phyloP scores from a whole-genome alignment of 257 asterid species.

The Cordia subcordata region DNA sequence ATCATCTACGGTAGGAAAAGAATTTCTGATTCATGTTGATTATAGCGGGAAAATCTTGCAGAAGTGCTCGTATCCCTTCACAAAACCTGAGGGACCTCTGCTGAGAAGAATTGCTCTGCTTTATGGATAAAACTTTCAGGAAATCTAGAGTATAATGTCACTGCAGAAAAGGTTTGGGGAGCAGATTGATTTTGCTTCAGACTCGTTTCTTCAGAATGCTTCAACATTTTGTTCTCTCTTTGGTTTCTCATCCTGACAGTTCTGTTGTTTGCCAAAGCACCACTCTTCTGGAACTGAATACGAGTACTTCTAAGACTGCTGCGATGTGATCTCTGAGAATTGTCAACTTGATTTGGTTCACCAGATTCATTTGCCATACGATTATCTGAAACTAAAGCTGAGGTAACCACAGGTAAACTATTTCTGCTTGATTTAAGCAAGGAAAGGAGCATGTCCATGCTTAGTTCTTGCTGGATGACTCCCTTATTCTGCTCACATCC shows the following conservation, averaged over 20 bases:
- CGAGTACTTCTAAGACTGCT: conserved; percentile 37
- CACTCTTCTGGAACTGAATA: conserved; percentile 38
- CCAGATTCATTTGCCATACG: conserved; percentile 36
- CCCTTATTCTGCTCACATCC: conserved; percentile 93
- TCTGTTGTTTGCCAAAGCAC: conserved; percentile 27
- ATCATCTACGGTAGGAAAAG: too few relatives aligned
- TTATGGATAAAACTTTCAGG: conserved; percentile 61
- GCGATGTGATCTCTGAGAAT: conserved; percentile 40
- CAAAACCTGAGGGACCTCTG: conserved; percentile 27
- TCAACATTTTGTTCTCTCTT: conserved; percentile 51
- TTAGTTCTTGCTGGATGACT: conserved; percentile 91
- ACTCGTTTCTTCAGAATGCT: conserved; percentile 52
- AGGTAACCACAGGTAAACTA: conserved; percentile 13
- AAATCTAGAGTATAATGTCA: conserved; percentile 69
- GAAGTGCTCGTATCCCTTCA: conserved; percentile 5
- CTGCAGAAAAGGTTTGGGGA: conserved; percentile 29
- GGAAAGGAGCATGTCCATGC: conserved; percentile 92
- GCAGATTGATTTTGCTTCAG: conserved; percentile 32
- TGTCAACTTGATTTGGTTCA: conserved; percentile 39
- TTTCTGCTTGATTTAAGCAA: conserved; percentile 73
- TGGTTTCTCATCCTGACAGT: conserved; percentile 42
- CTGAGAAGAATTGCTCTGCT: conserved; percentile 72
- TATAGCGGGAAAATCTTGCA: too few relatives aligned
- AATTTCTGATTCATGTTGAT: too few relatives aligned
- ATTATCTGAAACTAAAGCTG: conserved; percentile 18